Percentiles rank a stretch among this genome's conserved stretches.
phyloP scores from a whole-genome alignment of 2,329 filamentous ascomycete species.

The Neonectria ditissima region DNA sequence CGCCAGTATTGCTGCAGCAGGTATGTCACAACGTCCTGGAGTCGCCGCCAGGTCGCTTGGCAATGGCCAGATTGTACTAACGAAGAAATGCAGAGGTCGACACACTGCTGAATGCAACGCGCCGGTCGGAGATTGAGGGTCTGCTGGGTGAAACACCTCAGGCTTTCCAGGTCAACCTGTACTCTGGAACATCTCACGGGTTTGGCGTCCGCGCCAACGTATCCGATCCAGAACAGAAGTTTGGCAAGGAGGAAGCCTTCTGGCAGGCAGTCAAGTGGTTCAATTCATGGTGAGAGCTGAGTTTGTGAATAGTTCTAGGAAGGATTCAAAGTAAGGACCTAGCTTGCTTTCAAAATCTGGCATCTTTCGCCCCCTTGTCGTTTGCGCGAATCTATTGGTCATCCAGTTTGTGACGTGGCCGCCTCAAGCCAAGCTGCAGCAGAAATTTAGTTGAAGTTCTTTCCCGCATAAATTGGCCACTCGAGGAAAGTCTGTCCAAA shows the following conservation, averaged over 20 bases:
- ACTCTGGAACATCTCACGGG: slow-evolving; percentile 74
- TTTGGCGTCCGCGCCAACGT: slow-evolving; percentile 69
- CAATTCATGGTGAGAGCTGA: not conserved
- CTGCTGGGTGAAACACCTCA: slow-evolving; percentile 36
- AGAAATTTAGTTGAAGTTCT: no score
- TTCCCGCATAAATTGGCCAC: no score
- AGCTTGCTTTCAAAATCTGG: no score
- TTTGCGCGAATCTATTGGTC: no score
- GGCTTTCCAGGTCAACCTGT: slow-evolving; percentile 74
- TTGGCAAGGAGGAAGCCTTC: not conserved
- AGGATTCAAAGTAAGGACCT: no score
- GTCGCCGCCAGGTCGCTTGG: not conserved
- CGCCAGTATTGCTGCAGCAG: slow-evolving; percentile 30
- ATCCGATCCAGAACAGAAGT: not conserved
- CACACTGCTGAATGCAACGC: slow-evolving; percentile 15
- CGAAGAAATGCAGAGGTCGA: slow-evolving; percentile 12
- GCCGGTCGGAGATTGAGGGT: slow-evolving; percentile 28
- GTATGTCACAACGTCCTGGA: slow-evolving; percentile 12
- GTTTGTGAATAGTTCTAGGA: no score
- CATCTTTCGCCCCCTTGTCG: no score
- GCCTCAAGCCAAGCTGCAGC: no score
- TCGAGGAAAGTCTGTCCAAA: no score
- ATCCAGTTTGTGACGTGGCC: no score
- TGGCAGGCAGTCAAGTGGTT: not conserved
- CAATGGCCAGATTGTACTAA: slow-evolving; percentile 1